A percentile compares a stretch with the other conserved stretches of the same genome.
These are phyloP conservation scores for Mycena kentingensis DNA, from an alignment of 768 basidiomycete genomes.

Conservation along the genomic window DNA sequence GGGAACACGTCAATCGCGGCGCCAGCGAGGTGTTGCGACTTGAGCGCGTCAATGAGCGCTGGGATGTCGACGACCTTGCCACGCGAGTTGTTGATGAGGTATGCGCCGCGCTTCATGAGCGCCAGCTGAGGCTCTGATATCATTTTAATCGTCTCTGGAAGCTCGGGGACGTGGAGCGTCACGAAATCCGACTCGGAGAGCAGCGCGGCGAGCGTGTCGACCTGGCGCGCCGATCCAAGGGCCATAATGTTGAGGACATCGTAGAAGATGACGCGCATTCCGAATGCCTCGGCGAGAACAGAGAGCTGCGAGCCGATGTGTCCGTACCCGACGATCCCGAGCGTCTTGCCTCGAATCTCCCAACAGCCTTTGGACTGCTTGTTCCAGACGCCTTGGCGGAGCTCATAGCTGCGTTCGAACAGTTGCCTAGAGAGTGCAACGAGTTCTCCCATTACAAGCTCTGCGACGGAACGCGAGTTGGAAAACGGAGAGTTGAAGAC, in stretches of 20 bases:
- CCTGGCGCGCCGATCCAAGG: conserved; percentile 88
- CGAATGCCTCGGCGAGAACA: conserved; percentile 94
- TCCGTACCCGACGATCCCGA: conserved; percentile 97
- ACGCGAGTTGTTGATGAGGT: conserved; percentile 97
- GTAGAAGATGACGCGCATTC: conserved; percentile 93
- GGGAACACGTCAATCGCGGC: conserved; percentile 94
- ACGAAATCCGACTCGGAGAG: conserved; percentile 88
- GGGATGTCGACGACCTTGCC: conserved; percentile 95
- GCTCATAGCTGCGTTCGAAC: conserved; percentile 83
- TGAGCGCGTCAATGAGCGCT: conserved; percentile 77
- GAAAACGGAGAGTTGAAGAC: conserved; percentile 99
- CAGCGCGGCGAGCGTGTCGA: conserved; percentile 75
- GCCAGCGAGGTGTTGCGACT: conserved; percentile 87
- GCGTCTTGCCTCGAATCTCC: conserved; percentile 96
- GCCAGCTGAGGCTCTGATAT: conserved; percentile 75
- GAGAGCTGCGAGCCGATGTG: conserved; percentile 98
- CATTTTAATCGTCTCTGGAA: conserved; percentile 94
- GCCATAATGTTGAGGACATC: conserved; percentile 98
- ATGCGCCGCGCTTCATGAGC: conserved; percentile 94
- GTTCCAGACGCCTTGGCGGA: conserved; percentile 93
- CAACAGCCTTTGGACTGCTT: conserved; percentile 98
- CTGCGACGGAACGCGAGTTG: conserved; percentile 98
- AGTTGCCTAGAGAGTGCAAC: conserved; percentile 94
- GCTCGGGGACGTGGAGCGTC: conserved; percentile 94
- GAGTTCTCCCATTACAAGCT: conserved; percentile 93